Base-by-base conservation (phyloP, 148 eudicot genomes). In the Rhododendron mucronatum region DNA sequence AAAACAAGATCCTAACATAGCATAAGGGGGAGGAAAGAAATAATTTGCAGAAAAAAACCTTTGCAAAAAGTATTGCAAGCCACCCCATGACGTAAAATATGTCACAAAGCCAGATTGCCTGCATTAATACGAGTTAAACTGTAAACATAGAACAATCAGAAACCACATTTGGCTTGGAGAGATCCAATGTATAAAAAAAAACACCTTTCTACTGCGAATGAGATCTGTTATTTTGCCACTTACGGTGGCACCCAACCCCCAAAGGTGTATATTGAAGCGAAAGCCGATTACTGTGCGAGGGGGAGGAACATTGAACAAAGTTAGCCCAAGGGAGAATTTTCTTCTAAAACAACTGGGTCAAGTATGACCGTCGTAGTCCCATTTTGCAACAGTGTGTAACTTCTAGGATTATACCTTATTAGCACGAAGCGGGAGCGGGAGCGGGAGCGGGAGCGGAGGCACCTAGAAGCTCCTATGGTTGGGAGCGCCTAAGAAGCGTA, bases 201-300 rank as follows among this genome's bases (percentile, higher is more conserved):
- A 59, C 28, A 67, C 74, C 37, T 28, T 28, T 88, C 84, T 90
- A 20, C 92, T 90, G 82, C 95, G 92, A 55, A 92, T 53, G 67
- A 74, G 86, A 86, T 93, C 93, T 20, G 95, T 87, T 50, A 91
- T 59, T 82, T 88, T 89, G 10, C 95, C 95, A 87, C 92, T 91
- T 18, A 89, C 59, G 20, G 90, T 75, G 44, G 95, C 88, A 61
- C 95, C 95, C 37, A 92, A 26, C 88, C 93, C 86, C 95, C 95
- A 65, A 93, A 69, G 1, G 90, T 91, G 84, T 88, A 1, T 79
- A 93, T 81, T 2, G 81, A 86, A 77, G 88, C 87, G 55, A 85
- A 85, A 48, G 37, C 45, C 37, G 47, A 75, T 47, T 35, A 75
- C 78, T 37, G 78, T 45, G 37, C 26, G 7, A 30, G 13, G 77